Percentiles rank a stretch among this genome's conserved stretches.
These are phyloP conservation scores for Calonectria naviculata DNA, from an alignment of 2,329 filamentous ascomycete species.

Conservation along the genomic window DNA sequence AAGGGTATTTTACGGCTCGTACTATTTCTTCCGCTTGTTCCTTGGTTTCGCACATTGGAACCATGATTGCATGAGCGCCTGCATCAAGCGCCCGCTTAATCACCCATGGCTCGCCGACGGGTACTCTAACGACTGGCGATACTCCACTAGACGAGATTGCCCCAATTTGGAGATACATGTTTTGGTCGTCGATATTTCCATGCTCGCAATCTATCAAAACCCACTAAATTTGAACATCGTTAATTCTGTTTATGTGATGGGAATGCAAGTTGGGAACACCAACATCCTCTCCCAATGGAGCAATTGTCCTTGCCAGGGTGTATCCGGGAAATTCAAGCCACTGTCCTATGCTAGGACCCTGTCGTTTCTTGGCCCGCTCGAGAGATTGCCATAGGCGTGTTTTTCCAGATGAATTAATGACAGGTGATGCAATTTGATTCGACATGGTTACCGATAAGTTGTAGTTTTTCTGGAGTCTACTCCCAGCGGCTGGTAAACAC, in stretches of 20 bases:
- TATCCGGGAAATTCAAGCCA: conserved; percentile 41
- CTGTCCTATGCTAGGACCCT: conserved; percentile 36
- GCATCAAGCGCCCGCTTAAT: conserved; percentile 45
- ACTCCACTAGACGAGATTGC: conserved; percentile 52
- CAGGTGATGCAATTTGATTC: conserved; percentile 24
- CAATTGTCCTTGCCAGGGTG: conserved; percentile 43
- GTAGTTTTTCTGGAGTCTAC: neutral
- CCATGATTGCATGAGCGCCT: conserved; percentile 41
- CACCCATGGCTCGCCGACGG: conserved; percentile 40
- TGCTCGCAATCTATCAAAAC: conserved; percentile 63
- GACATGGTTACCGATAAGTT: neutral
- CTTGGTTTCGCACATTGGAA: conserved; percentile 36
- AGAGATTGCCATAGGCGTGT: conserved; percentile 42
- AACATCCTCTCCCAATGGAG: conserved; percentile 43
- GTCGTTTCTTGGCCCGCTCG: conserved; percentile 39
- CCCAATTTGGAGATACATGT: conserved; percentile 58
- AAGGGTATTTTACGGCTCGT: conserved; percentile 40
- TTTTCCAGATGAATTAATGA: conserved; percentile 35
- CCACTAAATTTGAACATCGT: conserved; percentile 47
- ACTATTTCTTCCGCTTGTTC: conserved; percentile 42
- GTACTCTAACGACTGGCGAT: conserved; percentile 36
- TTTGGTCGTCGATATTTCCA: conserved; percentile 53
- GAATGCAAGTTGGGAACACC: neutral
- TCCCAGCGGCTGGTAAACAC: neutral
- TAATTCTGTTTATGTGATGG: neutral